These are phyloP conservation scores for Ceratocystis eucalypticola DNA, from an alignment of 2,329 filamentous ascomycete genomes.

Conservation along the genomic window DNA sequence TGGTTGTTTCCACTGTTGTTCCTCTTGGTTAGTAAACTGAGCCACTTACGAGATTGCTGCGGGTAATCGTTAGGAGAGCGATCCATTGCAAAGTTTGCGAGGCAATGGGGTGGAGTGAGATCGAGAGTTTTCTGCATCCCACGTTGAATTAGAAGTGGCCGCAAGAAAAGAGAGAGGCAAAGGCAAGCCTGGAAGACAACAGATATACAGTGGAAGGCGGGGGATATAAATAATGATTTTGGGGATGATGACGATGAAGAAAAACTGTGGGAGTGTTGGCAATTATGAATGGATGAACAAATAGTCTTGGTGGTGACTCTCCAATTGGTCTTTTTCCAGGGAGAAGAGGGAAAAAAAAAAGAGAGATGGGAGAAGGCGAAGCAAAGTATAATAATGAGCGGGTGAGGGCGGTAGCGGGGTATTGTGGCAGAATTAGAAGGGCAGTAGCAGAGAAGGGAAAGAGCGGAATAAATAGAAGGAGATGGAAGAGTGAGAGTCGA, in stretches of 20 bases:
- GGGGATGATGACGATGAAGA: neutral
- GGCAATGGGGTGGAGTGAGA: neutral
- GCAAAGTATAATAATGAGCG: neutral
- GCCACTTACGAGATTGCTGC: conserved; percentile 2
- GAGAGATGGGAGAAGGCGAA: neutral
- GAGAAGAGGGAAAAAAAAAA: neutral
- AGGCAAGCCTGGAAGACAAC: neutral
- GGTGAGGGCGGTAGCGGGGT: neutral
- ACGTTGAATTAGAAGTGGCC: neutral
- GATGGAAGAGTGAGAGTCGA: neutral
- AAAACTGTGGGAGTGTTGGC: neutral
- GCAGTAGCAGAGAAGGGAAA: neutral
- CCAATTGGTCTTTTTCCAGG: neutral
- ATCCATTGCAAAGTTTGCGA: neutral
- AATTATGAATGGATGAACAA: neutral
- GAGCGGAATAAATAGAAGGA: neutral
- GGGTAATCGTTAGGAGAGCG: conserved; percentile 4
- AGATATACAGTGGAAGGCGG: neutral
- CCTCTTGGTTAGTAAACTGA: neutral
- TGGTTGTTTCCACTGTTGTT: neutral
- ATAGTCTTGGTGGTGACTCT: neutral
- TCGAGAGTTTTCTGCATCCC: neutral
- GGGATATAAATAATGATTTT: neutral
- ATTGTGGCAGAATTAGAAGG: neutral
- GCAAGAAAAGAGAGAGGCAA: neutral